Base-by-base conservation (phyloP, 23 red algal species). In the Pyropia yezoensis region DNA sequence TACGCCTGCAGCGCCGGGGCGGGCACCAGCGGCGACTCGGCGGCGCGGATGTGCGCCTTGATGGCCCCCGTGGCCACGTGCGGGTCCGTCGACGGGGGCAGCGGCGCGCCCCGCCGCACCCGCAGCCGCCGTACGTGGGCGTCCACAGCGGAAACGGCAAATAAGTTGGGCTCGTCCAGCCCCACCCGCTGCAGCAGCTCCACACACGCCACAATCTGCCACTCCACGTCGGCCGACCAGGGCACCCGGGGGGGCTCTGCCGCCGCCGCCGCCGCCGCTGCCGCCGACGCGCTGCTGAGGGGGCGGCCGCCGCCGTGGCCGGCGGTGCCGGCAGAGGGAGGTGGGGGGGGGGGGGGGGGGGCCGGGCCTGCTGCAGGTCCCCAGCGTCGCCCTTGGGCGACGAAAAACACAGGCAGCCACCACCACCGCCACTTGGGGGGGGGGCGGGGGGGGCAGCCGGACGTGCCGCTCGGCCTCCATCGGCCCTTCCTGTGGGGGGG, bases 1-100 rank as follows among this genome's bases (percentile, higher is more conserved):
- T 76, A 90, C 20, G 53, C 67, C 2, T 70, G 70, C 51, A 81
- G 61, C 58, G 75, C 78, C 18, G 73, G 60, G 18, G 71, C 62
- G 13, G 66, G 55, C 12, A 90, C 78, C 1, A 90, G 86, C 54
- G 86, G 76, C 14, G 62, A 54, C n/a, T 79, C 73, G 1, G 86
- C 86, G 25, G 78, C 69, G 18, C 86, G 65, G 52, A 90, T 71
- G 28, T 76, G 61, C 22, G 86, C 78, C 53, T 90, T 90, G 62
- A 90, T 81, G 26, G 79, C 77, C 16, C 86, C 86, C 13, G 75
- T 77, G 20, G 78, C 86, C 8, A 83, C 86, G 67, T 90, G 76
- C 26, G 78, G 77, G 65, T 90, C 86, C 0, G 78, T 90, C 49
- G 53, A 33, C 3, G 56, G 25, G 15, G 86, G 67, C 18, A 90